Percentiles rank a stretch among this genome's conserved stretches.
Evolutionary conservation across 1,284 basidiomycete genomes (phyloP).

Genomic region (Microbotryum lychnidis-dioicae): DNA sequence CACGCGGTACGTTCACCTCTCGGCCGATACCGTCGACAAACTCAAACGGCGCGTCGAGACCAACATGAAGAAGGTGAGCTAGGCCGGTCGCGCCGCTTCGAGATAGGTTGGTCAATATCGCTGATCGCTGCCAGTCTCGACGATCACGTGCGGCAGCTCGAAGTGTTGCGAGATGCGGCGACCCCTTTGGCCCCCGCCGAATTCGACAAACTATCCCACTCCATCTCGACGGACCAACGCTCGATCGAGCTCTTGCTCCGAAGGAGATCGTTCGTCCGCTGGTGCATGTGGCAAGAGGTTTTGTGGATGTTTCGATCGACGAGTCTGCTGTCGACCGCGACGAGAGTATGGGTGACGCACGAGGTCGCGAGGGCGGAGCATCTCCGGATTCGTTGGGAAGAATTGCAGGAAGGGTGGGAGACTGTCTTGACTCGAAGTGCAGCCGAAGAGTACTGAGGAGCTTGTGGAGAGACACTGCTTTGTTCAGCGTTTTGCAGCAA

Average conservation of each 20-base stretch:
- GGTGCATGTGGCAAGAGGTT: constrained; percentile 32
- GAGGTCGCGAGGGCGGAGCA: background rate
- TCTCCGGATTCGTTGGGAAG: background rate
- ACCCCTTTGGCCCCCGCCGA: constrained; percentile 7
- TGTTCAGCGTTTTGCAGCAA: too few relatives aligned
- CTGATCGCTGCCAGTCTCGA: background rate
- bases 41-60: constrained; percentile 73
- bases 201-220: constrained; percentile 12
- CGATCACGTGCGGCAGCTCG: constrained; percentile 7
- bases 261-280: constrained; percentile 28
- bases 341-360: background rate
- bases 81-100: background rate
- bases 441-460: too few relatives aligned
- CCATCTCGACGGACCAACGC: constrained; percentile 27
- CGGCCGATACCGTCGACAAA: constrained; percentile 73
- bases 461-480: too few relatives aligned
- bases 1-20: constrained; percentile 68
- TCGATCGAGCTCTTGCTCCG: constrained; percentile 22
- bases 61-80: constrained; percentile 53
- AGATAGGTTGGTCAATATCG: background rate
- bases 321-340: constrained; percentile 5
- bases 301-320: constrained; percentile 17
- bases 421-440: too few relatives aligned
- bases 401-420: background rate
- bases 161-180: constrained; percentile 7